phyloP scores from a whole-genome alignment of 345 rosid species.

The Pistacia vera region DNA sequence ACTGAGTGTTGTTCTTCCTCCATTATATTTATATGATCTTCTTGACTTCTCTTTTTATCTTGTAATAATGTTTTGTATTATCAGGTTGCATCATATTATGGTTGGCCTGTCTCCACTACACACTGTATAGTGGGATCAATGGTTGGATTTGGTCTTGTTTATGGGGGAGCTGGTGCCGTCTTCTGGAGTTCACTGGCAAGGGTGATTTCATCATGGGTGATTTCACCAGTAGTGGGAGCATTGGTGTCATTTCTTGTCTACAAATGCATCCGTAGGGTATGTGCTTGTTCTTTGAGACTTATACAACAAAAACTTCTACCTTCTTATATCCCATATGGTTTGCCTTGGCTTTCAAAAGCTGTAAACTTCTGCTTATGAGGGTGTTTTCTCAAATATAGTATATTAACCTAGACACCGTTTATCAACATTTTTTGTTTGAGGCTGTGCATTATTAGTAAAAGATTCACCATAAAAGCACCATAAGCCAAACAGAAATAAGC shows the following conservation, averaged over 20 bases:
- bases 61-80: slow-evolving; percentile 1
- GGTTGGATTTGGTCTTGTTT: slow-evolving; percentile 96
- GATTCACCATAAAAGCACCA: not conserved
- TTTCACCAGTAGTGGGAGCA: slow-evolving; percentile 90
- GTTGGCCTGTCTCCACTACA: slow-evolving; percentile 98
- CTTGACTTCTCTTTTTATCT: slow-evolving; percentile 12
- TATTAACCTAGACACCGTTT: not conserved
- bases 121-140: slow-evolving; percentile 96
- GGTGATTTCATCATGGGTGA: slow-evolving; percentile 94
- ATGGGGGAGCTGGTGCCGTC: slow-evolving; percentile 94
- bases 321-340: slow-evolving; percentile 2
- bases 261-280: slow-evolving; percentile 95
- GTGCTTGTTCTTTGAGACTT: slow-evolving; percentile 27
- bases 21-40: not conserved
- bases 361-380: not conserved
- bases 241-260: slow-evolving; percentile 83
- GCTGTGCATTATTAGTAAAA: not conserved
- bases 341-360: not conserved
- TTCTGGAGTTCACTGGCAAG: slow-evolving; percentile 94
- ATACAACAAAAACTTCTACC: not conserved
- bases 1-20: not conserved
- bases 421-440: not conserved
- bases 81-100: slow-evolving; percentile 90
- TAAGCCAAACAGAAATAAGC: not conserved
- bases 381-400: not conserved